Base-by-base conservation (phyloP, 1,284 basidiomycete genomes). In the Austropuccinia psidii region DNA sequence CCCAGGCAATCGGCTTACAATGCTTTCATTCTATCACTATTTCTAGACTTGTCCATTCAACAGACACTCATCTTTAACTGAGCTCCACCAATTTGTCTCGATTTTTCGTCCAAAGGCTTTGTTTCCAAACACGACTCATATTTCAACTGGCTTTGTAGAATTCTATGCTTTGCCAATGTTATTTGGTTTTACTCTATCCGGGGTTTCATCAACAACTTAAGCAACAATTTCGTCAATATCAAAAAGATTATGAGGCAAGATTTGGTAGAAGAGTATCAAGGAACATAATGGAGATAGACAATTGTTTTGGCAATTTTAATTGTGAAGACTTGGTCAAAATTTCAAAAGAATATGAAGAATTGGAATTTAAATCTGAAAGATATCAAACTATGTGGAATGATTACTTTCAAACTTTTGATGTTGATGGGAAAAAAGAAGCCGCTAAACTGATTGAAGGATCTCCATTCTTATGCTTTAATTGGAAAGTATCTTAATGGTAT, bases 61-160 rank as follows among this genome's bases (percentile, higher is more conserved):
- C 27, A 21, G 67, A 24, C 67, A 69, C 37, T 69, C 67, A 37
- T 69, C 67, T 11, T 69, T 69, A 35, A 15, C 41, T 15, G 67
- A 69, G 52, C 37, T 69, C n/a, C 41, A 57, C 4, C 43, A 69
- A 17, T 57, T 69, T 17, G 35, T 69, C 19, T 69, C 67, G 1
- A 41, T 41, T 11, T 69, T 69, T 47, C 37, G 37, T 21, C 67
- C 67, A 27, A 45, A 58, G 15, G 33, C 50, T 21, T 35, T 69
- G 27, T 69, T 69, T n/a, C 67, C 67, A 1, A 69, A 69, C 29
- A 69, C 67, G 1, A 69, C 67, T 2, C 31, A 41, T 31, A 39
- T 37, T 33, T 21, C 4, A 15, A 41, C 41, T 24, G 67, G 67
- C 4, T 69, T 69, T 33, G 39, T 69, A 17, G 67, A 69, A 45